Evolutionary conservation across 768 basidiomycete genomes (phyloP), one percentile per base, ranked within the genome.

Genomic region (Mrakia hoshinonis): DNA sequence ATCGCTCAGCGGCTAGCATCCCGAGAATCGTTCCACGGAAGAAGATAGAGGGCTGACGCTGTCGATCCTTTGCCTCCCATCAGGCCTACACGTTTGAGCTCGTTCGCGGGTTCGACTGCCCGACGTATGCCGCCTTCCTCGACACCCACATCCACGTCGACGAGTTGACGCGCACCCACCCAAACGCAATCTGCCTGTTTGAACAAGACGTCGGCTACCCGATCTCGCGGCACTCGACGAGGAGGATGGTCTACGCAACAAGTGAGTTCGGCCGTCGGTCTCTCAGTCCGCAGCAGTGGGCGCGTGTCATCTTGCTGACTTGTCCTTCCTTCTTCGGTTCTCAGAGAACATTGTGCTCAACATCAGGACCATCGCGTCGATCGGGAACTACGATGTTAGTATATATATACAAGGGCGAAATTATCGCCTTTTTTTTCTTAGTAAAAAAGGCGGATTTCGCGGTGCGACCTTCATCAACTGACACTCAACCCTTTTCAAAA

Each of bases 91-190:
- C 77, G 0, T 77, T 78, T 74, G 74, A 75, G 7, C 73, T 78
- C 2, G 61, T 79, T n/a, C 69, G 71, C 0, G 79, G 77, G 0
- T 79, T 75, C 68, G 79, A 80, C 70, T 77, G 77, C 67, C 79
- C 79, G 0, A 7, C 65, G 0, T 76, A 79, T 39, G 76, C 79
- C 13, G 60, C 73, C 39, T 80, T 70, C 69, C 72, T 77, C 63
- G 74, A 77, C 68, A 71, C 75, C 9, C 77, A 75, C 1, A 78
- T 76, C 76, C 77, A 79, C 70, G 76, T 74, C 4, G 68, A 74
- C 51, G 79, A 80, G 54, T 24, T 76, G 9, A 74, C 76, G 9
- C 76, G 69, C 51, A 76, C 78, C 0, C 78, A 78, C 72, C 73
- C 67, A 18, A 76, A 75, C 48, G 75, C 75, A 12, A 75, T 79